Base-by-base conservation (phyloP, 495 filamentous ascomycete genomes). In the Pseudotulostoma volvatum region DNA sequence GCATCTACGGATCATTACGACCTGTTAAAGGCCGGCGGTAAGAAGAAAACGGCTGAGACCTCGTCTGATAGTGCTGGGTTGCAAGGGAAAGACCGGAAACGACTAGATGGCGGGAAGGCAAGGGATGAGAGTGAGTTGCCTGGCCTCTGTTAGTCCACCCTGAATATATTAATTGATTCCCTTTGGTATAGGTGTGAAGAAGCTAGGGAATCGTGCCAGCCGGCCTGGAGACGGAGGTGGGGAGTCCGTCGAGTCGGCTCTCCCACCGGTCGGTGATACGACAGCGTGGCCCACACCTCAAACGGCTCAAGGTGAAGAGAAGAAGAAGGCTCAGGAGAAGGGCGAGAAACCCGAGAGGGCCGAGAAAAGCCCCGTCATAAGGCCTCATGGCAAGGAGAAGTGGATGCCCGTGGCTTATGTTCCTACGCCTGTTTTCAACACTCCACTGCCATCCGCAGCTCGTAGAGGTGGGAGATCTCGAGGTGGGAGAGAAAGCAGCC, bases 221-320 rank as follows among this genome's bases (percentile, higher is more conserved):
- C 64, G 67, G 37, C 46, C 44, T n/a, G 45, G 51, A 5, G 73
- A 74, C 32, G 68, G 62, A 43, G 66, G 70, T 18, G 63, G 62
- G 13, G 65, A 66, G 42, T 31, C 38, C 21, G 23, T 51, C n/a
- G 50, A 43, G 2, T 42, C 57, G 17, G 41, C 52, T 11, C 64
- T 75, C 31, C 64, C 69, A 34, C 64, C 68, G 3, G 79, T 80
- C 25, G 80, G 71, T 37, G 84, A 93, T 57, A 66, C 79, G 30
- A 64, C 71, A 19, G 76, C 75, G 19, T 97, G 90, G 90, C 90
- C 90, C 14, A 93, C 90, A 7, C 86, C 85, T 1, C 79, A 93
- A 39, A 77, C 70, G 33, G 83, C 80, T 2, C 68, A 80, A 21
- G 75, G 76, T 30, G 74, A 79, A 42, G 78, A 81, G 43, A 78